phyloP scores from a whole-genome alignment of 2,329 filamentous ascomycete species.

The Plectosphaerella sp. region DNA sequence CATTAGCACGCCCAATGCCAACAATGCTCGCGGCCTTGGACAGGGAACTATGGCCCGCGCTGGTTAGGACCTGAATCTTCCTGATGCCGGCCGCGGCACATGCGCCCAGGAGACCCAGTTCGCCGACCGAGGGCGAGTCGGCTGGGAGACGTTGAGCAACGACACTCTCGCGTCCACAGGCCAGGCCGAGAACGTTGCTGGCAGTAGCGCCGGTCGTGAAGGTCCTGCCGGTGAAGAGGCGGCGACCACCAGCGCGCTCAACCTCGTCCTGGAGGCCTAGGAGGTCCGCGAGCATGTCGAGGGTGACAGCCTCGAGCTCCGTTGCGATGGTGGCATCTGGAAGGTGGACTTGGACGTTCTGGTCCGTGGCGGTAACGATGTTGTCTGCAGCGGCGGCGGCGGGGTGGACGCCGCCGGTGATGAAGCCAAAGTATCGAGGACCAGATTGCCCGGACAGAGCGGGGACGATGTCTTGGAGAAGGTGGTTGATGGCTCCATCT shows the following conservation, averaged over 20 bases:
- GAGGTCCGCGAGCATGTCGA: constrained; percentile 62
- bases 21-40: constrained; percentile 78
- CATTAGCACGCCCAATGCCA: constrained; percentile 67
- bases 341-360: constrained; percentile 81
- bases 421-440: constrained; percentile 80
- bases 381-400: constrained; percentile 80
- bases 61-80: constrained; percentile 73
- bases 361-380: constrained; percentile 74
- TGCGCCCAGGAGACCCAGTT: constrained; percentile 65
- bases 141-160: constrained; percentile 33
- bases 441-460: constrained; percentile 64
- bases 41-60: constrained; percentile 78
- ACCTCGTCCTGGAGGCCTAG: constrained; percentile 45
- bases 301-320: constrained; percentile 67
- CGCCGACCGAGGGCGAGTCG: constrained; percentile 49
- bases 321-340: constrained; percentile 72
- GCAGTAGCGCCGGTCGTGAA: constrained; percentile 64
- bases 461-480: constrained; percentile 42
- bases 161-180: constrained; percentile 60
- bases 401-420: constrained; percentile 77
- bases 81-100: constrained; percentile 59
- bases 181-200: constrained; percentile 76
- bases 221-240: constrained; percentile 29
- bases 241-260: not conserved
- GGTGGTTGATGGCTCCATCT: constrained; percentile 33